Base-by-base conservation (phyloP, 805 yeast genomes). In the Starmerella ratchasimensis region DNA sequence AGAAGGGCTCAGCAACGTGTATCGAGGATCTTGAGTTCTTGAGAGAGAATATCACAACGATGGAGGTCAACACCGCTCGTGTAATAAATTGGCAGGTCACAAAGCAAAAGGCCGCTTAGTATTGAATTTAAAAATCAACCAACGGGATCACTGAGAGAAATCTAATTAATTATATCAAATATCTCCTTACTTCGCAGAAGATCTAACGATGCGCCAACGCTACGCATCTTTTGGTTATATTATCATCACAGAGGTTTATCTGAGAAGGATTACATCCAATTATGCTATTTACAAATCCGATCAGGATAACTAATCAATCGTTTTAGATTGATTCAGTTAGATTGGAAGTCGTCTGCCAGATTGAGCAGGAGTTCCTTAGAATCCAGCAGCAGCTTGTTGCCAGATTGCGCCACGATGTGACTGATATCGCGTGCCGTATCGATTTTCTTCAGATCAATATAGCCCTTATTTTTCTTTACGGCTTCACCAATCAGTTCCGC, bases 401-500 rank as follows among this genome's bases (percentile, higher is more conserved):
- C 95, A 41, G 95, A 82, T 51, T 65, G 67, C 25, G 94, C 72
- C 54, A 90, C 65, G 28, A 88, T 82, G 23, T 63, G 67, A 30
- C 97, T 96, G 59, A 90, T 90, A 55, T 90, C 98, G 55, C 86
- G 74, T 15, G 98, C 97, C 31, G 97, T 90, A 58, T 88, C 97
- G 58, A 90, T 72, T 63, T 96, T 78, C 68, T 88, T 90, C 62
- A 90, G 72, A 60, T 90, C 98, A 35, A 90, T 94, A 59, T 90
- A 90, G 59, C 88, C 98, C 61, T 72, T 80, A 18, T 93, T 80
- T 62, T 88, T 90, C 68, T 88, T 90, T 61, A 90, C 88, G 38
- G 98, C 97, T 48, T 90, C 98, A 74, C 98, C 98, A 64, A 90
- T 84, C 65, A 90, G 76, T 61, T 86, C 93, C 24, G 98, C 98